phyloP scores from a whole-genome alignment of 805 yeast genomes.

The Wickerhamomyces xylosicus region DNA sequence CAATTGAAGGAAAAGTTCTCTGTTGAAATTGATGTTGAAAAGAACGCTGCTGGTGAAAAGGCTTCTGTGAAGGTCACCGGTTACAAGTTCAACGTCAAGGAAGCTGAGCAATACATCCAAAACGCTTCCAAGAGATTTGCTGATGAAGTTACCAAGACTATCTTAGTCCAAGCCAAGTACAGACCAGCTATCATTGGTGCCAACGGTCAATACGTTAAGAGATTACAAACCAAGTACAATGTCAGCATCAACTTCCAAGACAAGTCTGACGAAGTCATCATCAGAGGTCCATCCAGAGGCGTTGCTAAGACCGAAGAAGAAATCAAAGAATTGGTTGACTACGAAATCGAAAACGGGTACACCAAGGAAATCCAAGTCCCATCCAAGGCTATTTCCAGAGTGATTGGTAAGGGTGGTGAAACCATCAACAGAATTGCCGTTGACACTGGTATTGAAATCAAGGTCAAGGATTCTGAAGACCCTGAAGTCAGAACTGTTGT shows the following conservation, averaged over 20 bases:
- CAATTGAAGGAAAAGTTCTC: conserved; percentile 63
- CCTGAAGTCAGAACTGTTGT: conserved; percentile 50
- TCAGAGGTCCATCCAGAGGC: conserved; percentile 87
- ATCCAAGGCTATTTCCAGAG: conserved; percentile 61
- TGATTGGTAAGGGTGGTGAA: conserved; percentile 87
- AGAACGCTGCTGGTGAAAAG: conserved; percentile 32
- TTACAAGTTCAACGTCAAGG: conserved; percentile 65
- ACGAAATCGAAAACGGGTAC: conserved; percentile 80
- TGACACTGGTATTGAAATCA: conserved; percentile 35
- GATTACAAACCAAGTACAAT: conserved; percentile 79
- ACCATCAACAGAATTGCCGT: conserved; percentile 72
- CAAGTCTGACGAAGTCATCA: conserved; percentile 46
- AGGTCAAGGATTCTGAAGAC: conserved; percentile 32
- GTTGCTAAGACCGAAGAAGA: conserved; percentile 79
- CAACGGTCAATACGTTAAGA: conserved; percentile 68
- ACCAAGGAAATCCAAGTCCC: conserved; percentile 59
- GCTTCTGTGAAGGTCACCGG: conserved; percentile 61
- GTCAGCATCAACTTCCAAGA: conserved; percentile 74
- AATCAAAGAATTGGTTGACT: conserved; percentile 70
- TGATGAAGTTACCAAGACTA: conserved; percentile 60
- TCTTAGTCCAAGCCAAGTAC: conserved; percentile 65
- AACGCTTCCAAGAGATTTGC: conserved; percentile 65
- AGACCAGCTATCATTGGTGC: conserved; percentile 81
- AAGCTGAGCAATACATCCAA: conserved; percentile 49
- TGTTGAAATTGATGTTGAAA: conserved; percentile 66